Evolutionary conservation across 768 basidiomycete genomes (phyloP), one percentile per base, ranked within the genome.

Genomic region (Amyloporia xantha): DNA sequence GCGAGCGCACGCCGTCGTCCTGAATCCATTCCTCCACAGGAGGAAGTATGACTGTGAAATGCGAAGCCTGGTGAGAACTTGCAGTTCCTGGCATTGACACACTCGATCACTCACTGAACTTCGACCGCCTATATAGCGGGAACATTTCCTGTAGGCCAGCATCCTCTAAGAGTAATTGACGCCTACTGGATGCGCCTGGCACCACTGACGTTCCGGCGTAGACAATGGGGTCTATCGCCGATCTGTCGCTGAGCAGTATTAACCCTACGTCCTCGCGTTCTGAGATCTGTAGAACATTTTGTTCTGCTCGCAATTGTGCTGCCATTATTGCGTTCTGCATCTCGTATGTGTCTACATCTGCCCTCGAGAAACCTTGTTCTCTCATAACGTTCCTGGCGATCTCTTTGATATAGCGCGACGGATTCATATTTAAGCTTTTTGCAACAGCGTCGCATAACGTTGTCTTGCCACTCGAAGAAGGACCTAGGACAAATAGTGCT

Each of bases 301-400:
- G 54, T 64, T 84, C 81, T 43, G 62, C 68, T 25, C 65, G 54
- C 50, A 81, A 51, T 49, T 86, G 81, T 1, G 75, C 77, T 5
- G 69, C 50, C 75, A 84, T 72, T 44, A 86, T 85, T 5, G 76
- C 77, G 36, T 63, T 53, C 61, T 85, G 83, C 83, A 86, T 84
- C 49, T 77, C 69, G 30, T 79, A 59, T 40, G 62, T 69, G 10
- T 66, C 68, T 19, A 78, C 69, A 46, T 81, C 71, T 20, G 70
- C 58, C 28, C 81, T 68, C 17, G 76, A 77, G 55, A 77, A 83
- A 0, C 80, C 80, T 17, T 69, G 68, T 6, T 55, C 57, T 45
- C 59, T 65, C 74, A 86, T 82, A 35, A 85, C 73, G 21, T 66
- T 60, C 24, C 84, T 69, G 2, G 84, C 84, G 19, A 82, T 77